A percentile compares a stretch with the other conserved stretches of the same genome.
phyloP scores from a whole-genome alignment of 2,329 filamentous ascomycete species.

The Fusarium penzigii region DNA sequence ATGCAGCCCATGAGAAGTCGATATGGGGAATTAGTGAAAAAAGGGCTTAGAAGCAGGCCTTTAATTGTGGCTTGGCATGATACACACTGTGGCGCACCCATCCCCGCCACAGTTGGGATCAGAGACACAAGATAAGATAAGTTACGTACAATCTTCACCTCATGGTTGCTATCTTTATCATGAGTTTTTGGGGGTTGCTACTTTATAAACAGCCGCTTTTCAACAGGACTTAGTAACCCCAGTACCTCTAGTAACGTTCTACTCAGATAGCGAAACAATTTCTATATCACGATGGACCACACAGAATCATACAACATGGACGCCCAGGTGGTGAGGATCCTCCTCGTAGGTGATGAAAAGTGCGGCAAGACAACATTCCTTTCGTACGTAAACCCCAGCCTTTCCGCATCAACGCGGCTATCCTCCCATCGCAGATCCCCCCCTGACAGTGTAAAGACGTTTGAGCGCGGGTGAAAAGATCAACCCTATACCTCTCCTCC shows the following conservation, averaged over 20 bases:
- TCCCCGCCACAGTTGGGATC: constrained; percentile 15
- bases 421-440: constrained; percentile 9
- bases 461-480: constrained; percentile 49
- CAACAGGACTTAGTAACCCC: neutral
- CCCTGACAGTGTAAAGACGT: constrained; percentile 40
- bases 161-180: constrained; percentile 8
- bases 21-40: constrained; percentile 13
- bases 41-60: constrained; percentile 22
- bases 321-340: constrained; percentile 49
- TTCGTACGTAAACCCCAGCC: constrained; percentile 48
- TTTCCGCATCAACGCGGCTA: constrained; percentile 6
- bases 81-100: neutral
- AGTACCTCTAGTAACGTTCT: no score
- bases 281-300: neutral
- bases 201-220: neutral
- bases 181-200: neutral
- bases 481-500: constrained; percentile 50
- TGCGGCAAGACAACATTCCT: constrained; percentile 64
- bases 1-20: constrained; percentile 23
- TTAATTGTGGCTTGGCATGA: constrained; percentile 21
- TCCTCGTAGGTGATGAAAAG: constrained; percentile 59
- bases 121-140: constrained; percentile 16
- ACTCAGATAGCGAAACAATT: no score
- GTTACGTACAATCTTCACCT: constrained; percentile 28
- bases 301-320: constrained; percentile 41